Percentiles rank a stretch among this genome's conserved stretches.
phyloP scores from a whole-genome alignment of 1,284 basidiomycete genomes.

The Fistulinella cinereoalba region DNA sequence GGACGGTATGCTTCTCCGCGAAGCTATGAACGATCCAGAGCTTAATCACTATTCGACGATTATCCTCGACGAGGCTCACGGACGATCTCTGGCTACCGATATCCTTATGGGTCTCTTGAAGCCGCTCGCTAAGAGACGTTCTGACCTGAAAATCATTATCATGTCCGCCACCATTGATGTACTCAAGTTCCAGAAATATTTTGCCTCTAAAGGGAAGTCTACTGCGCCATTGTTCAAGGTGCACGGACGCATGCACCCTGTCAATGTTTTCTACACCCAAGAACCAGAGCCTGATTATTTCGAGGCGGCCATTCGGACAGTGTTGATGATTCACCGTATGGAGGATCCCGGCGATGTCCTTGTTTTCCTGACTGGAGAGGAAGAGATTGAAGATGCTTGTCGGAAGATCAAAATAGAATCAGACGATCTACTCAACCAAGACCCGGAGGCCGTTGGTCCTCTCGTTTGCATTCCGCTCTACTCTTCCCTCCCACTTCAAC shows the following conservation, averaged over 20 bases:
- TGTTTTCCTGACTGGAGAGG: constrained; percentile 96
- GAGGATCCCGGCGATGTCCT: constrained; percentile 94
- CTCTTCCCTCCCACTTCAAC: constrained; percentile 88
- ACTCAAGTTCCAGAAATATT: constrained; percentile 96
- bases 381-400: constrained; percentile 98
- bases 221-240: constrained; percentile 91
- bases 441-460: constrained; percentile 80
- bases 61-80: constrained; percentile 98
- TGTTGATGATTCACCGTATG: constrained; percentile 96
- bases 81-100: constrained; percentile 96
- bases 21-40: constrained; percentile 95
- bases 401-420: constrained; percentile 90
- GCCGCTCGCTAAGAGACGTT: constrained; percentile 72
- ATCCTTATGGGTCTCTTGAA: constrained; percentile 94
- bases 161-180: constrained; percentile 99
- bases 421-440: constrained; percentile 71
- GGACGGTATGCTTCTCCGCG: constrained; percentile 95
- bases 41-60: constrained; percentile 92
- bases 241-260: constrained; percentile 93
- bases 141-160: constrained; percentile 95
- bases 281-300: constrained; percentile 97
- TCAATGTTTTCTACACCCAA: constrained; percentile 95
- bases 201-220: constrained; percentile 58
- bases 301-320: constrained; percentile 95
- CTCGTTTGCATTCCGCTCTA: constrained; percentile 90